Evolutionary conservation across 331 rosid genomes (phyloP).

Genomic region (Acacia concinna): DNA sequence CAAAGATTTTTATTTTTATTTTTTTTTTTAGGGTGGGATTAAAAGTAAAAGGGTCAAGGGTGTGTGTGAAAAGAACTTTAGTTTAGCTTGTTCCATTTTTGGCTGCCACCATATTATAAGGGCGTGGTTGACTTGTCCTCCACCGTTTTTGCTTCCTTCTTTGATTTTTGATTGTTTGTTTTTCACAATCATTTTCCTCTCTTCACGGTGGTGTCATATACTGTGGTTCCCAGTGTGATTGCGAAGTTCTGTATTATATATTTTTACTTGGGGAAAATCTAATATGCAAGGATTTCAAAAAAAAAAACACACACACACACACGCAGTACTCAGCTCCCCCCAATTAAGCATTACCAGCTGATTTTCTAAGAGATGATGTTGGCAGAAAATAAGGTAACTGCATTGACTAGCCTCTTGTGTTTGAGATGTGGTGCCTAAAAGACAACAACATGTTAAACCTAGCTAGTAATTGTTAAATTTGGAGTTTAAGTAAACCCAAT

Average conservation of each 20-base stretch:
- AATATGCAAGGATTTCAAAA: not conserved
- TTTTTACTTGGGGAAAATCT: not conserved
- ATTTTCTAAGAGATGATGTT: not conserved
- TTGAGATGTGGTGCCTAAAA: not conserved
- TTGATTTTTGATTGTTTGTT: slow-evolving; percentile 16
- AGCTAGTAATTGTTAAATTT: too few species aligned
- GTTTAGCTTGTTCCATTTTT: slow-evolving; percentile 19
- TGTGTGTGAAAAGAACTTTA: not conserved
- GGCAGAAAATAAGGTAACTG: not conserved
- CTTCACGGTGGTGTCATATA: not conserved
- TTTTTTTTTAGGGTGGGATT: not conserved
- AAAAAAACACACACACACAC: too few species aligned
- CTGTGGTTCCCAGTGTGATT: not conserved
- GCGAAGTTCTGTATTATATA: not conserved
- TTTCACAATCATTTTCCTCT: not conserved
- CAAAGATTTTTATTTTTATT: not conserved
- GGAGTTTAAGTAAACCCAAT: too few species aligned
- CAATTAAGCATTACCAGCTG: not conserved
- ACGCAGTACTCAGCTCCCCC: not conserved
- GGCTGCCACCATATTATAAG: not conserved
- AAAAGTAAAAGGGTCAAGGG: not conserved
- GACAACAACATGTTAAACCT: not conserved
- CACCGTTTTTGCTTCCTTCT: not conserved
- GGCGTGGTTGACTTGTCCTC: slow-evolving; percentile 28
- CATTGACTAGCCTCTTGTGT: not conserved